These are phyloP conservation scores for Starmerella asiatica DNA, from an alignment of 805 yeast genomes.

Conservation along the genomic window DNA sequence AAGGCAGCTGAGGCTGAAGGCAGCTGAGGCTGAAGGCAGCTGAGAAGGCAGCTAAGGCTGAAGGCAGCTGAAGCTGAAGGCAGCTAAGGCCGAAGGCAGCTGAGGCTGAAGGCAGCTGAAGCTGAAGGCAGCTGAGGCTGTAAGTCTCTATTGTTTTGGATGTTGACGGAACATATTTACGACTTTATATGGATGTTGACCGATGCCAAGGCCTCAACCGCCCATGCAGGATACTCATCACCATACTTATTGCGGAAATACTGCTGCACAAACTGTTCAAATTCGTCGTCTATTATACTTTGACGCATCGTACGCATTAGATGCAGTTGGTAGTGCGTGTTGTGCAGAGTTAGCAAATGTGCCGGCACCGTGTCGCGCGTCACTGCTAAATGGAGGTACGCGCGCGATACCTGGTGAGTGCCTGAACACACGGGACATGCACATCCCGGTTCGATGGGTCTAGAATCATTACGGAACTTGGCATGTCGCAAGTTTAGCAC, in stretches of 20 bases:
- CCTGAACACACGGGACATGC: constrained; percentile 33
- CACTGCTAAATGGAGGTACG: constrained; percentile 28
- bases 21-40: too few relatives aligned
- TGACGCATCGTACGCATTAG: constrained; percentile 31
- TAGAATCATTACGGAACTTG: constrained; percentile 27
- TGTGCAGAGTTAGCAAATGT: constrained; percentile 33
- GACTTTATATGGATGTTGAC: constrained; percentile 28
- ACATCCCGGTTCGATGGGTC: constrained; percentile 32
- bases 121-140: too few relatives aligned
- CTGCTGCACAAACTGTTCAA: constrained; percentile 28
- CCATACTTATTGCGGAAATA: constrained; percentile 30
- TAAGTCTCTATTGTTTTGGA: too few relatives aligned
- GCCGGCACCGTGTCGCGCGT: constrained; percentile 35
- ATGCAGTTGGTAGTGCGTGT: constrained; percentile 32
- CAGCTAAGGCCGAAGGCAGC: too few relatives aligned
- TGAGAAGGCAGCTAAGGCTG: too few relatives aligned
- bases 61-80: too few relatives aligned
- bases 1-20: too few relatives aligned
- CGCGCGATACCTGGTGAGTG: constrained; percentile 28
- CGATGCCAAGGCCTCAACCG: constrained; percentile 28
- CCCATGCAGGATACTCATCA: constrained; percentile 32
- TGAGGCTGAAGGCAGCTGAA: too few relatives aligned
- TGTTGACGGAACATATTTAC: too few relatives aligned
- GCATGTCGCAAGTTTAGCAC: constrained; percentile 28
- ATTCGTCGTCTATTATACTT: constrained; percentile 30